These are phyloP conservation scores for Solanum paucissectum DNA, from an alignment of 257 asterid species.

Conservation along the genomic window DNA sequence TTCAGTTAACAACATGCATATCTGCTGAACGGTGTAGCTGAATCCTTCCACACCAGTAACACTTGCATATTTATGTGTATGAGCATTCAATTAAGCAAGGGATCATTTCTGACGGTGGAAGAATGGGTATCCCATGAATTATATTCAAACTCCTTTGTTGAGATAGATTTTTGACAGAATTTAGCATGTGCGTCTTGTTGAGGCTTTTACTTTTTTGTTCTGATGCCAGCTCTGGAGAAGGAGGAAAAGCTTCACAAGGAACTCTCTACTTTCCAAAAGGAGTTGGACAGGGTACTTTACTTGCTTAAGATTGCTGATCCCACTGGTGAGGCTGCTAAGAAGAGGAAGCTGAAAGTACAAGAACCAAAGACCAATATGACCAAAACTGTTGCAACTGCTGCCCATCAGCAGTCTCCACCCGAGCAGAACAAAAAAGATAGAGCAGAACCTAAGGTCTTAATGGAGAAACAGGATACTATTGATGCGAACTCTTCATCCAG, in stretches of 20 bases:
- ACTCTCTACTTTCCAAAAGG: conserved; percentile 53
- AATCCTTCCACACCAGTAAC: background rate
- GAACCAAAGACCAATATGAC: conserved; percentile 18
- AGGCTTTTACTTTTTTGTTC: conserved; percentile 3
- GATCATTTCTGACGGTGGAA: background rate
- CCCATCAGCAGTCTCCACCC: conserved; percentile 7
- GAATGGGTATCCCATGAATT: background rate
- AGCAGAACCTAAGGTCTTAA: conserved; percentile 26
- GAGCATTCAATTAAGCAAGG: background rate
- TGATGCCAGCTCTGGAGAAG: conserved; percentile 49
- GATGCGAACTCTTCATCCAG: conserved; percentile 28
- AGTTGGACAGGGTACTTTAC: conserved; percentile 75
- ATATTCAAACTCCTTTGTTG: background rate
- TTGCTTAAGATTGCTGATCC: conserved; percentile 95
- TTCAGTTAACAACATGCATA: background rate
- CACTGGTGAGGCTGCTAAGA: conserved; percentile 69
- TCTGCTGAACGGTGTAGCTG: background rate
- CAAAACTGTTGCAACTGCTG: conserved; percentile 14
- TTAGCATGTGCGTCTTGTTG: background rate
- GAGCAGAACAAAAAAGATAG: conserved; percentile 8
- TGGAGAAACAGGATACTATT: conserved; percentile 13
- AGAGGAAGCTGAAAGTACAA: conserved; percentile 39
- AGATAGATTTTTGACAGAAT: background rate
- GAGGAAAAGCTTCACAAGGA: conserved; percentile 53
- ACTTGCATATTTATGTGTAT: background rate